phyloP scores from a whole-genome alignment of 1,139 yeast species.

The Debaryomycetaceae sp. region DNA sequence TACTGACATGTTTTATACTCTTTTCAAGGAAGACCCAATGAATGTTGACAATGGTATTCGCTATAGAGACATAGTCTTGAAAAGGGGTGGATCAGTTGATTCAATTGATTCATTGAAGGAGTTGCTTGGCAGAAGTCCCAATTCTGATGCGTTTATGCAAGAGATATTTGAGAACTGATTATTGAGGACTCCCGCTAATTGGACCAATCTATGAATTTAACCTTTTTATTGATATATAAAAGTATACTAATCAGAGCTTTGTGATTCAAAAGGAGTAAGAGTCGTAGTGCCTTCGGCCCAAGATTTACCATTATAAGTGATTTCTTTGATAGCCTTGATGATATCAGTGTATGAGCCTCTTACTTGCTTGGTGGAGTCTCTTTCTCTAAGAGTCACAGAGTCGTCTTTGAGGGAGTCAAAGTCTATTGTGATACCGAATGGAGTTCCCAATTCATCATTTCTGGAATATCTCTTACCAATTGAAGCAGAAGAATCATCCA shows the following conservation, averaged over 20 bases:
- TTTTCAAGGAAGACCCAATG: constrained; percentile 67
- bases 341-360: constrained; percentile 85
- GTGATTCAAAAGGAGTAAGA: constrained; percentile 61
- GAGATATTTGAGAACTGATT: constrained; percentile 38
- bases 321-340: constrained; percentile 70
- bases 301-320: constrained; percentile 68
- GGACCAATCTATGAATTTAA: background rate
- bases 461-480: constrained; percentile 98
- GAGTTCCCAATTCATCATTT: constrained; percentile 98
- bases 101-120: constrained; percentile 62
- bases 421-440: constrained; percentile 97
- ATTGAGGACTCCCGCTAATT: too few relatives aligned
- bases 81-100: constrained; percentile 71
- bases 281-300: constrained; percentile 86
- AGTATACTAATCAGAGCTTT: constrained; percentile 16
- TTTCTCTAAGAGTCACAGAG: constrained; percentile 93
- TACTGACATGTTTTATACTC: constrained; percentile 74
- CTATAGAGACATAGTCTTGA: constrained; percentile 68
- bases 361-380: constrained; percentile 96
- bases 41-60: constrained; percentile 56
- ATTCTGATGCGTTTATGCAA: constrained; percentile 62
- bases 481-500: constrained; percentile 96
- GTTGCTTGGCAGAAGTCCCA: constrained; percentile 74
- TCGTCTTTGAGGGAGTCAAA: constrained; percentile 89
- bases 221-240: too few relatives aligned